Percentiles rank a stretch among this genome's conserved stretches.
Conservation (phyloP, 2,329 filamentous ascomycete species). For the Aspergillus ustus region DNA sequence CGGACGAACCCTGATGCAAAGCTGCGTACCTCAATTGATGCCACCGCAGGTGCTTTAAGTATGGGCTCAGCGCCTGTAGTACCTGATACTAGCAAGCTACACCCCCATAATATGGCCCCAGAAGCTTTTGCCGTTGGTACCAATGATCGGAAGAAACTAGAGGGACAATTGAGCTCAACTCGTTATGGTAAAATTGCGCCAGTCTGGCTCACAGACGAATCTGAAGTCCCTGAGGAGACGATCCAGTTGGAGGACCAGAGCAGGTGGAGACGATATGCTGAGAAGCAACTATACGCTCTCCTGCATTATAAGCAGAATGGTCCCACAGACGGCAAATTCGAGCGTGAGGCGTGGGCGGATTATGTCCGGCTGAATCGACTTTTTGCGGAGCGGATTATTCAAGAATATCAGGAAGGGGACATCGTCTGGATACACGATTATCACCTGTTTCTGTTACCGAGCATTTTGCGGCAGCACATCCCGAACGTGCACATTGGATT, state of each 20-base stretch:
- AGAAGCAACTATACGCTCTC: slow-evolving; percentile 87
- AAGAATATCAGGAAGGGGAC: slow-evolving; percentile 89
- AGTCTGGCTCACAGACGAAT: slow-evolving; percentile 84
- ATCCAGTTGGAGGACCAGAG: slow-evolving; percentile 79
- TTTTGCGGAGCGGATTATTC: slow-evolving; percentile 86
- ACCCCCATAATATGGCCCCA: slow-evolving; percentile 61
- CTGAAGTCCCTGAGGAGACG: slow-evolving; percentile 69
- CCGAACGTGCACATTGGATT: slow-evolving; percentile 94
- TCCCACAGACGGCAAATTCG: slow-evolving; percentile 80
- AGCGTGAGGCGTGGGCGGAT: slow-evolving; percentile 85
- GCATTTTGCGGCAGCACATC: slow-evolving; percentile 81
- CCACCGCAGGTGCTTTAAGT: slow-evolving; percentile 58
- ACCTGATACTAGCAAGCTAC: slow-evolving; percentile 64
- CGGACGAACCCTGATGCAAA: slow-evolving; percentile 33
- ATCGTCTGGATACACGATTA: slow-evolving; percentile 94
- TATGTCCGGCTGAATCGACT: slow-evolving; percentile 92
- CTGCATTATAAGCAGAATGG: slow-evolving; percentile 97
- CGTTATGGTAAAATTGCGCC: slow-evolving; percentile 79
- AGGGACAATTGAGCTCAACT: slow-evolving; percentile 73
- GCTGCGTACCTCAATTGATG: slow-evolving; percentile 36
- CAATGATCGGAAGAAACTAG: slow-evolving; percentile 72
- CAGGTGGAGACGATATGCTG: slow-evolving; percentile 87
- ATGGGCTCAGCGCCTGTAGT: slow-evolving; percentile 80
- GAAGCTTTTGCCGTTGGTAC: slow-evolving; percentile 74
- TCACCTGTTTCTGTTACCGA: slow-evolving; percentile 86